Base-by-base conservation (phyloP, 495 filamentous ascomycete species). In the Melanomma pulvis-pyrius region DNA sequence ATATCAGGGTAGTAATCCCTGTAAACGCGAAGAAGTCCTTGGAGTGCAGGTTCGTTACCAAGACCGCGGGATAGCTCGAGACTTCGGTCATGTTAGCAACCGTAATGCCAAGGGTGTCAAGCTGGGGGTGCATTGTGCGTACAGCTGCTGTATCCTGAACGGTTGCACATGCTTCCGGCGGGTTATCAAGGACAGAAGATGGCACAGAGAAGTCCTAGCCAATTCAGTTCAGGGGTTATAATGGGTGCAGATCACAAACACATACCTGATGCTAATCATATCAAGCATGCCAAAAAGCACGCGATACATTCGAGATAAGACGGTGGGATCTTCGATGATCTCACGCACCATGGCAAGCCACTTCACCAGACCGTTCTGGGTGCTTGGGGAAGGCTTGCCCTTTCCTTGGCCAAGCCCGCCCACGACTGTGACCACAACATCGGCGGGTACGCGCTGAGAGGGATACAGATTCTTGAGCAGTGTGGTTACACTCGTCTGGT, bases 1-100 rank as follows among this genome's bases (percentile, higher is more conserved):
- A 96, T 88, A 75, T 96, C 91, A 6, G 92, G 92, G 71, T 92
- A 94, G 72, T 93, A 94, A 73, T 92, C 91, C 71, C 94, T 94
- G 78, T 88, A 96, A 8, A 92, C 82, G 60, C 86, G 84, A 26
- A 96, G 80, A n/a, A 97, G 81, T n/a, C 88, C 88, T 26, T 88
- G 80, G 41, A 96, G 77, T 49, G 87, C 85, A 51, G 88, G 90
- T 59, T 96, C 92, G 63, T 88, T 87, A 44, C 86, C 87, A 22
- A 84, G 80, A 54, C 83, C 81, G 41, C 83, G 76, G n/a, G 82
- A 83, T 25, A 90, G 75, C 50, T 80, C 81, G 59, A 90, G 79
- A 56, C 87, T 90, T 57, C 29, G 49, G 63, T 58, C 26, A 28
- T 59, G 1, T 79, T 78, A 52, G 59, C 55, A 59, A 47, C 46